Percentiles rank a stretch among this genome's conserved stretches.
These are phyloP conservation scores for Quercus glauca DNA, from an alignment of 306 rosid species.

Conservation along the genomic window DNA sequence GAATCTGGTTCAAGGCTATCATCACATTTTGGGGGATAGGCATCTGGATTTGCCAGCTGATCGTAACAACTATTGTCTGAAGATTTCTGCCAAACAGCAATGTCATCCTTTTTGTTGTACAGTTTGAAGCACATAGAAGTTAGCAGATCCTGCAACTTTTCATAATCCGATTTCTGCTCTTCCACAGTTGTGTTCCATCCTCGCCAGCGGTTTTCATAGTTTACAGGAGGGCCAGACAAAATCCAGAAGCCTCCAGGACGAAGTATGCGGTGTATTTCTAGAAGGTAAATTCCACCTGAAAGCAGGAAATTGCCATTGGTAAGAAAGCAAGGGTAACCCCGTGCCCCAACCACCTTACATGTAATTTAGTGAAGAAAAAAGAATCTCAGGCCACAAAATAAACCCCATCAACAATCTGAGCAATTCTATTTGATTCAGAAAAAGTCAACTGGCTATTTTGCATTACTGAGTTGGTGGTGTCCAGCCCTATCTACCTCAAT, in stretches of 20 bases:
- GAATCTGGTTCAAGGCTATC: constrained; percentile 90
- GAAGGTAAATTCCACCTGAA: constrained; percentile 89
- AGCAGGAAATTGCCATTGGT: constrained; percentile 8
- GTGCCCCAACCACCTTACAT: too few relatives aligned
- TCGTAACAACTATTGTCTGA: constrained; percentile 62
- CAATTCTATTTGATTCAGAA: too few relatives aligned
- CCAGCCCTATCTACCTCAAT: too few relatives aligned
- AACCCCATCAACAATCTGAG: too few relatives aligned
- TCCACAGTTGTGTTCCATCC: constrained; percentile 95
- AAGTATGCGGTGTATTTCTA: constrained; percentile 84
- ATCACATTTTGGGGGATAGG: constrained; percentile 85
- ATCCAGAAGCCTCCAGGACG: constrained; percentile 99
- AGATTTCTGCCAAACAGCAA: constrained; percentile 90
- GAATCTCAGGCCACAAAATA: neutral
- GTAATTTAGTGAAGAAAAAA: neutral
- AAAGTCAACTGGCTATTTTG: too few relatives aligned
- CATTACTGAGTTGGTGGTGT: too few relatives aligned
- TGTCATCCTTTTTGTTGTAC: constrained; percentile 87
- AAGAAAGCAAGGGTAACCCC: neutral
- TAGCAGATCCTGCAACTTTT: constrained; percentile 72
- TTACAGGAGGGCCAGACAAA: constrained; percentile 95
- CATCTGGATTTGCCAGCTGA: constrained; percentile 49
- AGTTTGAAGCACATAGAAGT: constrained; percentile 84
- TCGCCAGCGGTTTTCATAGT: constrained; percentile 78
- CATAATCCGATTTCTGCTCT: constrained; percentile 80